These are phyloP conservation scores for Ogataea hybrid DNA, from an alignment of 1,139 yeast genomes.

Conservation along the genomic window DNA sequence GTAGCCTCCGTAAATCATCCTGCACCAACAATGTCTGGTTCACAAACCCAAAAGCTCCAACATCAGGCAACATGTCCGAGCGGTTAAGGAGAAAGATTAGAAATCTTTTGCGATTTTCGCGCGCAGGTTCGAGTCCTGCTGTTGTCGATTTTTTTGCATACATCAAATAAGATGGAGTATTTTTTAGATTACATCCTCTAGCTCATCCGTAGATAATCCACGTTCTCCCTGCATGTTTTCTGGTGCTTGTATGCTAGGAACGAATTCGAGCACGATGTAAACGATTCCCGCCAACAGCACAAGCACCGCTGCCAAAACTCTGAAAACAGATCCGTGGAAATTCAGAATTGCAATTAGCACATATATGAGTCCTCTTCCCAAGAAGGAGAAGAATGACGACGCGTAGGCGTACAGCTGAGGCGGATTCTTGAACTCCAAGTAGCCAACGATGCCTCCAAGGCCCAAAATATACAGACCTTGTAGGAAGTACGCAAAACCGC, in stretches of 20 bases:
- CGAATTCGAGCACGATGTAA: constrained; percentile 61
- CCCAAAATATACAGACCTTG: constrained; percentile 55
- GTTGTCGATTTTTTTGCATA: constrained; percentile 30
- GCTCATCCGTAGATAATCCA: constrained; percentile 43
- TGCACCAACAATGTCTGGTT: neutral
- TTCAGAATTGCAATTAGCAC: constrained; percentile 64
- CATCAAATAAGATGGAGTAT: neutral
- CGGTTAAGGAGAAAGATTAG: constrained; percentile 42
- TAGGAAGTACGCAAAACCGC: constrained; percentile 47
- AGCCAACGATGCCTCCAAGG: constrained; percentile 55
- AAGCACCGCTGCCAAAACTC: constrained; percentile 53
- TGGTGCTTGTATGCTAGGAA: constrained; percentile 71
- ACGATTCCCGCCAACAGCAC: constrained; percentile 58
- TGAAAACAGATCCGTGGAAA: constrained; percentile 55
- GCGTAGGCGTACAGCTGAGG: constrained; percentile 69
- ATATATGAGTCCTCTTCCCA: constrained; percentile 80
- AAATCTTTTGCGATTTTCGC: constrained; percentile 41
- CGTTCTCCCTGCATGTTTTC: constrained; percentile 62
- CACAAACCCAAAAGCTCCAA: neutral
- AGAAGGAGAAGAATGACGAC: constrained; percentile 77
- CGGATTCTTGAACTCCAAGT: constrained; percentile 64
- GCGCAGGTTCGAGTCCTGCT: constrained; percentile 42
- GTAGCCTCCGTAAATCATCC: too few relatives aligned
- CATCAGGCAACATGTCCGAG: constrained; percentile 37
- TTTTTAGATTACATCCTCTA: constrained; percentile 30